Evolutionary conservation across 2,329 filamentous ascomycete genomes (phyloP).

Genomic region (Phyllosticta ampelicida): DNA sequence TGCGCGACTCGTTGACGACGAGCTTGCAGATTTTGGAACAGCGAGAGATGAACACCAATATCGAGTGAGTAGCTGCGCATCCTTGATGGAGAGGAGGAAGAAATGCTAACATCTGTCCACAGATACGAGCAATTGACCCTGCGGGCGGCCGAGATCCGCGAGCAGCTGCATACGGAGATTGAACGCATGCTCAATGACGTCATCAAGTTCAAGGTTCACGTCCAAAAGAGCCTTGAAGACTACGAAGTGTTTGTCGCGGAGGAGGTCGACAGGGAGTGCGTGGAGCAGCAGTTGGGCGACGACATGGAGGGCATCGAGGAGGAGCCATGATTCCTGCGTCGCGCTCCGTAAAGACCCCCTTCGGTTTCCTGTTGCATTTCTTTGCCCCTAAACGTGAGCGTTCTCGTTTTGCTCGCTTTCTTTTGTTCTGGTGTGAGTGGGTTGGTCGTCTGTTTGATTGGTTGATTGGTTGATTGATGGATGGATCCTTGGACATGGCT

Average conservation of each 20-base stretch:
- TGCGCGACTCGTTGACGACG: slow-evolving; percentile 73
- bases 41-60: slow-evolving; percentile 89
- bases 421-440: not conserved
- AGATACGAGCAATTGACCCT: slow-evolving; percentile 91
- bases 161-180: slow-evolving; percentile 95
- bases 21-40: slow-evolving; percentile 88
- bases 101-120: slow-evolving; percentile 5
- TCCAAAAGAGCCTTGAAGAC: slow-evolving; percentile 85
- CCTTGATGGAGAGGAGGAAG: not conserved
- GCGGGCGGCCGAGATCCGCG: slow-evolving; percentile 70
- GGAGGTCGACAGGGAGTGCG: slow-evolving; percentile 62
- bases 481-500: not conserved
- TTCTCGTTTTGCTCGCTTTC: not conserved
- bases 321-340: not conserved
- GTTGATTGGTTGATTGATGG: not conserved
- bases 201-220: slow-evolving; percentile 96
- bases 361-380: not conserved
- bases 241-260: slow-evolving; percentile 91
- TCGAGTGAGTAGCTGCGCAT: slow-evolving; percentile 55
- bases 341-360: not conserved
- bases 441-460: not conserved
- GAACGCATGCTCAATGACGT: slow-evolving; percentile 94
- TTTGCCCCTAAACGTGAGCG: not conserved
- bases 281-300: slow-evolving; percentile 35
- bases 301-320: slow-evolving; percentile 15